Percentiles rank a stretch among this genome's conserved stretches.
phyloP scores from a whole-genome alignment of 192 early-diverging fungal genomes.

The Coemansia sp. region DNA sequence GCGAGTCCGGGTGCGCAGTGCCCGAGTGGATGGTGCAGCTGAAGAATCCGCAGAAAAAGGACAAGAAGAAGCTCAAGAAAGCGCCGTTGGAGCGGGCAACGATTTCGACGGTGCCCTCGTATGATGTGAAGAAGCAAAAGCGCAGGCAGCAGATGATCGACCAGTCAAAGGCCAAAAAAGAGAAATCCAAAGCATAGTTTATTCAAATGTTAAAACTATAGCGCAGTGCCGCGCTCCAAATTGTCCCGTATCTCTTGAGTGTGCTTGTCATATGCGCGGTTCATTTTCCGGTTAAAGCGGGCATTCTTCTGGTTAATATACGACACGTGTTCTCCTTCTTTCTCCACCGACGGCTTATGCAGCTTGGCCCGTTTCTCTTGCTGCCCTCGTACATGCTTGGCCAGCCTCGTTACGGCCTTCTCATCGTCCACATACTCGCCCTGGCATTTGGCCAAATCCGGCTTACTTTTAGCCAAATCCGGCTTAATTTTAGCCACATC shows the following conservation, averaged over 20 bases:
- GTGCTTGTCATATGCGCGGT: slow-evolving; percentile 91
- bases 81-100: slow-evolving; percentile 68
- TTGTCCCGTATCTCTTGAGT: slow-evolving; percentile 90
- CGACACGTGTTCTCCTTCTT: slow-evolving; percentile 85
- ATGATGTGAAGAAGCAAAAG: slow-evolving; percentile 68
- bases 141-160: slow-evolving; percentile 59
- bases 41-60: slow-evolving; percentile 61
- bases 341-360: slow-evolving; percentile 42
- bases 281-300: slow-evolving; percentile 94
- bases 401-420: slow-evolving; percentile 70
- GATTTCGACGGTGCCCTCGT: slow-evolving; percentile 77
- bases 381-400: slow-evolving; percentile 73
- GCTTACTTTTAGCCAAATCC: slow-evolving; percentile 68
- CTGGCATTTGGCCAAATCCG: slow-evolving; percentile 14
- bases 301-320: slow-evolving; percentile 98
- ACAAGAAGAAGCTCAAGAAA: slow-evolving; percentile 71
- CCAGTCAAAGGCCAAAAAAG: slow-evolving; percentile 51
- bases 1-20: slow-evolving; percentile 90
- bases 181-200: neutral
- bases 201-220: slow-evolving; percentile 34
- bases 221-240: slow-evolving; percentile 81
- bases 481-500: slow-evolving; percentile 82
- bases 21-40: slow-evolving; percentile 97
- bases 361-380: slow-evolving; percentile 60
- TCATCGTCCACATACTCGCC: slow-evolving; percentile 57